Conservation (phyloP, 2,329 filamentous ascomycete genomes). For the Claviceps quebecensis region DNA sequence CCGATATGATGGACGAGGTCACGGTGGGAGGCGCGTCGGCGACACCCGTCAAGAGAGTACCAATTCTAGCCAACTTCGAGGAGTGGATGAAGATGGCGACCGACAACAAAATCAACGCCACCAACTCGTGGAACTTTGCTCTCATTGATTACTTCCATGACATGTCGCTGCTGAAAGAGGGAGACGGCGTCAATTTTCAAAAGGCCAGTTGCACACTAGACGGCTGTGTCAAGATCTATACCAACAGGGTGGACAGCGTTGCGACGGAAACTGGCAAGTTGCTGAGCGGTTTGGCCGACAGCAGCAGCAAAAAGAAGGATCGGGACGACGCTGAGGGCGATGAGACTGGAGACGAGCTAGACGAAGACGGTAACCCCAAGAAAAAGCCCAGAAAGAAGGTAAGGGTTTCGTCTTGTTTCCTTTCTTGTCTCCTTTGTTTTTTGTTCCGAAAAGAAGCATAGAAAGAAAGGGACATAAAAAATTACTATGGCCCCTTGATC, state of each 20-base stretch:
- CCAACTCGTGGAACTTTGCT: slow-evolving; percentile 99
- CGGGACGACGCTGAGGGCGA: slow-evolving; percentile 55
- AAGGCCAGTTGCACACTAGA: slow-evolving; percentile 96
- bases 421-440: too few relatives aligned
- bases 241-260: slow-evolving; percentile 93
- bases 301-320: slow-evolving; percentile 57
- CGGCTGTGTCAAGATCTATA: slow-evolving; percentile 98
- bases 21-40: slow-evolving; percentile 62
- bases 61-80: slow-evolving; percentile 93
- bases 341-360: slow-evolving; percentile 47
- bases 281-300: slow-evolving; percentile 83
- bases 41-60: slow-evolving; percentile 91
- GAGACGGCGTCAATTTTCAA: slow-evolving; percentile 95
- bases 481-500: not conserved
- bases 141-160: slow-evolving; percentile 99
- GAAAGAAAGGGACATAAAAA: slow-evolving; percentile 49
- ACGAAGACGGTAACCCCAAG: slow-evolving; percentile 43
- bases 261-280: slow-evolving; percentile 94
- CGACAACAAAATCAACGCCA: slow-evolving; percentile 97
- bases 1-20: slow-evolving; percentile 40
- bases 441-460: too few relatives aligned
- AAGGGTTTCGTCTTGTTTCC: slow-evolving; percentile 3
- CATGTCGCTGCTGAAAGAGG: slow-evolving; percentile 93
- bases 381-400: slow-evolving; percentile 67
- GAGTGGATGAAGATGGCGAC: slow-evolving; percentile 99